Conservation (phyloP, 2,329 filamentous ascomycete species). For the Diaporthe capsici region DNA sequence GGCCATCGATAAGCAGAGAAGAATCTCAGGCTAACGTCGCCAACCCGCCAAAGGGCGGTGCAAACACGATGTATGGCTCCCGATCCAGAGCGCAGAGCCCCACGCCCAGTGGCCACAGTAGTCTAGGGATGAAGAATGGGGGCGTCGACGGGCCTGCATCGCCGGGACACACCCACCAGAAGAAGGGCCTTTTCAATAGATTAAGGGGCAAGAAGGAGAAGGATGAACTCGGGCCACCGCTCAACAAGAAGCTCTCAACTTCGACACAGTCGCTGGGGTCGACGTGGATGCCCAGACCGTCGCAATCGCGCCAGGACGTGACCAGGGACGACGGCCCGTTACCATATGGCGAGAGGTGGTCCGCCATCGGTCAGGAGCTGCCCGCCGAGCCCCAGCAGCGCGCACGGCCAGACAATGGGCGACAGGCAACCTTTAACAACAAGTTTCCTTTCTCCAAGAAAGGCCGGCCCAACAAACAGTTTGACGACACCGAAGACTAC, state of each 20-base stretch:
- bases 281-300: constrained; percentile 54
- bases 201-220: constrained; percentile 68
- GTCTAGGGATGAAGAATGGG: constrained; percentile 63
- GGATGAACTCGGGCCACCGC: constrained; percentile 62
- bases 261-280: constrained; percentile 68
- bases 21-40: constrained; percentile 71
- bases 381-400: constrained; percentile 31
- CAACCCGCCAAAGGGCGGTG: constrained; percentile 61
- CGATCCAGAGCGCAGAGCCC: constrained; percentile 82
- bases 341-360: constrained; percentile 45
- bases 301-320: constrained; percentile 59
- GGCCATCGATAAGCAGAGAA: constrained; percentile 83
- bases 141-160: constrained; percentile 70
- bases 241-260: constrained; percentile 62
- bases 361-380: constrained; percentile 37
- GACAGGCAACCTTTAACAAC: constrained; percentile 72
- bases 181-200: constrained; percentile 65
- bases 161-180: constrained; percentile 65
- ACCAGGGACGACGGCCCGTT: constrained; percentile 52
- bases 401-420: constrained; percentile 47
- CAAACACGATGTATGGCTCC: constrained; percentile 60
- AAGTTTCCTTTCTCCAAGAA: constrained; percentile 75
- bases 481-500: constrained; percentile 70
- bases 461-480: constrained; percentile 59
- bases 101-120: constrained; percentile 77